Conservation (phyloP, 1,284 basidiomycete genomes). For the Mycosarcoma maydis region DNA sequence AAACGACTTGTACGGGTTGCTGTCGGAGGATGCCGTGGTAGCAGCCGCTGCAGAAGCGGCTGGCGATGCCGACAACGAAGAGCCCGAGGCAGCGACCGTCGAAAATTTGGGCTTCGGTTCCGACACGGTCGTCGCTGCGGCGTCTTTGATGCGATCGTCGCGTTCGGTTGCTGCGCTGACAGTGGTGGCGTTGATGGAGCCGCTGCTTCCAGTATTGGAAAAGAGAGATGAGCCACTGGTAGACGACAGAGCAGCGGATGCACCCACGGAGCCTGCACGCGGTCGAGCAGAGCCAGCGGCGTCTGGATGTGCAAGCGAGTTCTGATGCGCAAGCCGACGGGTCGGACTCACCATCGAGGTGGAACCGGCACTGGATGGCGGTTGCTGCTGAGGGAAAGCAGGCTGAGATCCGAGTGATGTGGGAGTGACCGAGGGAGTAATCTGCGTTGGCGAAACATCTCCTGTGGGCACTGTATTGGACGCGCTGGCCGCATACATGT, state of each 20-base stretch:
- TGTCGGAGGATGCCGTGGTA: slow-evolving; percentile 25
- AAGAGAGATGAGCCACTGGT: slow-evolving; percentile 10
- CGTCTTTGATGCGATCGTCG: slow-evolving; percentile 23
- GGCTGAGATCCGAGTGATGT: slow-evolving; percentile 35
- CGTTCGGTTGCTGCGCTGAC: slow-evolving; percentile 10
- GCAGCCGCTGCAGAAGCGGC: slow-evolving; percentile 8
- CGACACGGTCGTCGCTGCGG: neutral
- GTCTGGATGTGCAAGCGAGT: slow-evolving; percentile 24
- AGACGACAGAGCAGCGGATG: slow-evolving; percentile 4
- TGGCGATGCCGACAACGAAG: slow-evolving; percentile 5
- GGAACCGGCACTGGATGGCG: slow-evolving; percentile 17
- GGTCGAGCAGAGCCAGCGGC: slow-evolving; percentile 17
- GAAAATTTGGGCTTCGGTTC: slow-evolving; percentile 13
- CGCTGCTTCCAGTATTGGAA: neutral
- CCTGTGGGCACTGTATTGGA: slow-evolving; percentile 10
- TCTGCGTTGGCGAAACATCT: slow-evolving; percentile 41
- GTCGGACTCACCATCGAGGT: slow-evolving; percentile 37
- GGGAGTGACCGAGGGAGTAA: slow-evolving; percentile 25
- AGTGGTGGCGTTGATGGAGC: neutral
- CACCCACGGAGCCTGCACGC: slow-evolving; percentile 31
- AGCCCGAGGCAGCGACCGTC: slow-evolving; percentile 3
- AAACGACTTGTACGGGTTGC: slow-evolving; percentile 68
- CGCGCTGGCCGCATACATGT: slow-evolving; percentile 12
- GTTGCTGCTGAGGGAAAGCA: slow-evolving; percentile 20
- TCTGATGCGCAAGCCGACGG: slow-evolving; percentile 40